Conservation (phyloP, 441 rosid species). For the Euphorbia schlechtendalii region DNA sequence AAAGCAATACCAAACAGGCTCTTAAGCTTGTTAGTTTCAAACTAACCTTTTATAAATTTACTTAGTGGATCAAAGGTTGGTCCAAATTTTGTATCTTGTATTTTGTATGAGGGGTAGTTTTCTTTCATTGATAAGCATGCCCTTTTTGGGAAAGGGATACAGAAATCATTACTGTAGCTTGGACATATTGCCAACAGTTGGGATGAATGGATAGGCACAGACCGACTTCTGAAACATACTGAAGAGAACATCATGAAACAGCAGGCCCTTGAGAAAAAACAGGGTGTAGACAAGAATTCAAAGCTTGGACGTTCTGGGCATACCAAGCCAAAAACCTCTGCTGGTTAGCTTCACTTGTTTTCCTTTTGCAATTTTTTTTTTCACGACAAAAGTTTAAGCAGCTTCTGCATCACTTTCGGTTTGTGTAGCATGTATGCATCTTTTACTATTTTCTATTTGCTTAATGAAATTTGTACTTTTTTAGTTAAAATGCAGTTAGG, state of each 20-base stretch:
- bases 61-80: neutral
- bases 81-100: constrained; percentile 9
- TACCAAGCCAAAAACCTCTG: constrained; percentile 61
- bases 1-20: no score
- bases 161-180: constrained; percentile 46
- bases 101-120: constrained; percentile 15
- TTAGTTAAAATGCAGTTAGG: neutral
- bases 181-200: constrained; percentile 80
- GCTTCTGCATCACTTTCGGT: neutral
- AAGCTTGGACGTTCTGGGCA: constrained; percentile 77
- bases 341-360: constrained; percentile 43
- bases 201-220: constrained; percentile 98
- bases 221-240: constrained; percentile 72
- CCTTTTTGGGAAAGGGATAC: constrained; percentile 30
- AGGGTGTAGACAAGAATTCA: constrained; percentile 64
- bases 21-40: neutral
- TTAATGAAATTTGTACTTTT: neutral
- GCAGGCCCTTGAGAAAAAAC: constrained; percentile 78
- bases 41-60: neutral
- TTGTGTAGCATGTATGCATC: neutral
- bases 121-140: constrained; percentile 31
- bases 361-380: neutral
- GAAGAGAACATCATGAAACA: constrained; percentile 84
- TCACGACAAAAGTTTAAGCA: constrained; percentile 1
- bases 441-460: neutral